Percentiles rank a stretch among this genome's conserved stretches.
phyloP scores from a whole-genome alignment of 768 basidiomycete species.

The Hygrophoropsis aurantiaca region DNA sequence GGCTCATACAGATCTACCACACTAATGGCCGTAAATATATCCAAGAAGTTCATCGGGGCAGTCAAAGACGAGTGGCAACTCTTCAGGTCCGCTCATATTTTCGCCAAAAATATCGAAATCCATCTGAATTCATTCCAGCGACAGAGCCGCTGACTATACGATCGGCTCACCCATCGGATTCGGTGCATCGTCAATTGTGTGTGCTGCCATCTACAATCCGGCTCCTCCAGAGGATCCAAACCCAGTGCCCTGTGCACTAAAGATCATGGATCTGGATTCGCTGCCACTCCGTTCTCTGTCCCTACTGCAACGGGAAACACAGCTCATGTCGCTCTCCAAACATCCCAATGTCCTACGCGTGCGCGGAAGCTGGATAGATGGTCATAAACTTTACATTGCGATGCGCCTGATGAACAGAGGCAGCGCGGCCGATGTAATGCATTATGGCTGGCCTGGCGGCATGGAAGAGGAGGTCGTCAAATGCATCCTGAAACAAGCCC shows the following conservation, averaged over 20 bases:
- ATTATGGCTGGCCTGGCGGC: conserved; percentile 82
- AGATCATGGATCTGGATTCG: conserved; percentile 85
- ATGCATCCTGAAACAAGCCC: conserved; percentile 80
- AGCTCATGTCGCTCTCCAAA: conserved; percentile 88
- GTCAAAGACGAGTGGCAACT: conserved; percentile 84
- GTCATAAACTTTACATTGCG: conserved; percentile 83
- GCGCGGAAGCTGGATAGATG: conserved; percentile 85
- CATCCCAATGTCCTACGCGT: conserved; percentile 94
- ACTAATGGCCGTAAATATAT: conserved; percentile 16
- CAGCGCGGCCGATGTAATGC: conserved; percentile 83
- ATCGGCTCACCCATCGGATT: conserved; percentile 82
- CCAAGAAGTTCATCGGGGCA: conserved; percentile 65
- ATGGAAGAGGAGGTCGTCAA: conserved; percentile 89
- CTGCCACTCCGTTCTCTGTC: conserved; percentile 70
- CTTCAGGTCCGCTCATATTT: conserved; percentile 54
- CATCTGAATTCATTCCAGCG: conserved; percentile 40
- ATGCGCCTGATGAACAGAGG: conserved; percentile 89
- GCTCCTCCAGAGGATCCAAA: conserved; percentile 32
- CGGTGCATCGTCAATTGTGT: conserved; percentile 91
- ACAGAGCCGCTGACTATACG: conserved; percentile 68
- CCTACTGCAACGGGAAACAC: conserved; percentile 81
- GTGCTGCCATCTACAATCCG: conserved; percentile 66
- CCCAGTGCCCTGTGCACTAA: conserved; percentile 72
- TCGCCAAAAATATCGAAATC: background rate
- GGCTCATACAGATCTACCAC: too few relatives aligned